Conservation (phyloP, 2,329 filamentous ascomycete species). For the Claviceps maximensis region DNA sequence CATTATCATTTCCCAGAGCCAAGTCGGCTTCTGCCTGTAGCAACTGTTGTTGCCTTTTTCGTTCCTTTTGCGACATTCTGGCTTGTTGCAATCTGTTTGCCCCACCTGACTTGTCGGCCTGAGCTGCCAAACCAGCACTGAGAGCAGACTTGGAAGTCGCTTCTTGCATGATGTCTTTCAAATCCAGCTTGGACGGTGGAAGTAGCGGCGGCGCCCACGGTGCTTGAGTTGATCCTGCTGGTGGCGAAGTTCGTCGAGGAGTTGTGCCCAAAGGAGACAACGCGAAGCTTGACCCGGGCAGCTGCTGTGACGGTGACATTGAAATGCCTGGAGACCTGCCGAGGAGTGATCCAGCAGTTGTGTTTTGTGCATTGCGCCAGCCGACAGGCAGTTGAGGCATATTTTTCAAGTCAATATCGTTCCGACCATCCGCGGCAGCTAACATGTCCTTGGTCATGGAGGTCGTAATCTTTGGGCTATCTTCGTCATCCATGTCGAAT, state of each 20-base stretch:
- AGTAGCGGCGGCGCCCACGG: conserved; percentile 40
- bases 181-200: conserved; percentile 50
- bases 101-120: conserved; percentile 29
- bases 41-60: conserved; percentile 70
- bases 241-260: background rate
- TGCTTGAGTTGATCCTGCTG: conserved; percentile 15
- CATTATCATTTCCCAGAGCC: conserved; percentile 20
- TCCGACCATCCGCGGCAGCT: conserved; percentile 9
- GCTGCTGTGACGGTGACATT: background rate
- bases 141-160: conserved; percentile 39
- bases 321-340: background rate
- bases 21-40: conserved; percentile 39
- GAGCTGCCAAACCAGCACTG: conserved; percentile 39
- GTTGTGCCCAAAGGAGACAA: background rate
- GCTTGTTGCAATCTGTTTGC: conserved; percentile 26
- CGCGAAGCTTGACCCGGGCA: background rate
- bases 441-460: conserved; percentile 13
- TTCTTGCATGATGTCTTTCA: conserved; percentile 63
- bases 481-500: conserved; percentile 87
- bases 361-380: conserved; percentile 14
- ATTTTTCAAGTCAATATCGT: conserved; percentile 14
- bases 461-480: conserved; percentile 18
- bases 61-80: conserved; percentile 83
- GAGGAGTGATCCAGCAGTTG: background rate
- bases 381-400: conserved; percentile 18